A percentile compares a stretch with the other conserved stretches of the same genome.
These are phyloP conservation scores for Colletotrichum karsti DNA, from an alignment of 2,329 filamentous ascomycete species.

Conservation along the genomic window DNA sequence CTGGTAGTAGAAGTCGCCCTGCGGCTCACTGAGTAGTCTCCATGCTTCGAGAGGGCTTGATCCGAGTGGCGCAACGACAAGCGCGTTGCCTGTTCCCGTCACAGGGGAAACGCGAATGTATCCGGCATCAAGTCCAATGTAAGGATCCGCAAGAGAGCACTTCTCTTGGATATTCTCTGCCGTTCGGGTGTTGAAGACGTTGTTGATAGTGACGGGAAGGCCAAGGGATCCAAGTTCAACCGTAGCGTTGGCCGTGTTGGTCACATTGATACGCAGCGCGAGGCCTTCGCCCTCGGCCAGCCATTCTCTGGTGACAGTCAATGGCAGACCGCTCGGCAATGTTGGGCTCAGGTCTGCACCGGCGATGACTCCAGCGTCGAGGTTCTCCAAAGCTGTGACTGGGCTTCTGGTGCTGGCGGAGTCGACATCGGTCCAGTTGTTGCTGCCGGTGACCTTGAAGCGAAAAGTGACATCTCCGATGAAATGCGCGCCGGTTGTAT, in stretches of 20 bases:
- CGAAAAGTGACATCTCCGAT: constrained; percentile 66
- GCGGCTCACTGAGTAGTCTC: constrained; percentile 57
- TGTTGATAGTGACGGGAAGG: constrained; percentile 69
- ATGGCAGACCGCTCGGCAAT: constrained; percentile 42
- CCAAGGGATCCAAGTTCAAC: constrained; percentile 66
- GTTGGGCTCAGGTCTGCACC: constrained; percentile 51
- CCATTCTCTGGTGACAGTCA: constrained; percentile 63
- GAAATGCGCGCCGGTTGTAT: constrained; percentile 63
- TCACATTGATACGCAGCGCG: constrained; percentile 59
- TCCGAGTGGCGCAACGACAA: constrained; percentile 62
- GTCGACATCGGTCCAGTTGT: constrained; percentile 55
- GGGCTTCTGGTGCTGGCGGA: constrained; percentile 50
- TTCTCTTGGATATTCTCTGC: constrained; percentile 56
- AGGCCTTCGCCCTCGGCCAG: constrained; percentile 56
- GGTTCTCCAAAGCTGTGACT: constrained; percentile 39
- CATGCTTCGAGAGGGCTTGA: constrained; percentile 61
- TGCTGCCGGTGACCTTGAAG: constrained; percentile 51
- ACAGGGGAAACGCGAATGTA: constrained; percentile 63
- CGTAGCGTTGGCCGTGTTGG: constrained; percentile 47
- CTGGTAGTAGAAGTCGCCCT: constrained; percentile 49
- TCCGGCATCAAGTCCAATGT: constrained; percentile 67
- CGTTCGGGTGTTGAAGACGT: constrained; percentile 63
- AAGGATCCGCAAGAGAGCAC: constrained; percentile 66
- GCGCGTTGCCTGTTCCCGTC: constrained; percentile 56
- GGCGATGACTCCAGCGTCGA: constrained; percentile 38